Evolutionary conservation across 2,329 filamentous ascomycete species (phyloP).

Genomic region (Dothistroma pini): DNA sequence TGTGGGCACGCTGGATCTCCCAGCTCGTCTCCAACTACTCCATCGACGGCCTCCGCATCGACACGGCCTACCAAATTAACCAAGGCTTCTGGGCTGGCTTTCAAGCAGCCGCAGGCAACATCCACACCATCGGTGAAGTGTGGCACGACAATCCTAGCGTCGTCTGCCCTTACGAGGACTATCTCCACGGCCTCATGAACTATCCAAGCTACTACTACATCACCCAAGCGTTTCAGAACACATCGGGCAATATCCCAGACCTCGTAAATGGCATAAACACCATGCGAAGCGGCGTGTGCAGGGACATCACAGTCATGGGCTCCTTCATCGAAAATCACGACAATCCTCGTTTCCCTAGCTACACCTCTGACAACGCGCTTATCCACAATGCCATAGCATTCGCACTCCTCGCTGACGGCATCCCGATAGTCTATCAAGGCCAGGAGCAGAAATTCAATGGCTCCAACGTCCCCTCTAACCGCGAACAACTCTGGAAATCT

Average conservation of each 20-base stretch:
- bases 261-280: slow-evolving; percentile 34
- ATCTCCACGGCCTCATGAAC: slow-evolving; percentile 44
- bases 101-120: slow-evolving; percentile 26
- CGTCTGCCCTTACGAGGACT: slow-evolving; percentile 42
- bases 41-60: slow-evolving; percentile 53
- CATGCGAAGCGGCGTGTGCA: slow-evolving; percentile 30
- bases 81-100: slow-evolving; percentile 40
- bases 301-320: slow-evolving; percentile 37
- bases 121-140: slow-evolving; percentile 46
- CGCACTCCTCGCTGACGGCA: slow-evolving; percentile 56
- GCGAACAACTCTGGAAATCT: slow-evolving; percentile 38
- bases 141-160: slow-evolving; percentile 35
- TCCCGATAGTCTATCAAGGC: slow-evolving; percentile 62
- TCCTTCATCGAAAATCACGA: slow-evolving; percentile 40
- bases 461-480: slow-evolving; percentile 32
- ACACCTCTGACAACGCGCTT: slow-evolving; percentile 51
- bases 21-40: slow-evolving; percentile 57
- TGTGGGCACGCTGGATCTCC: slow-evolving; percentile 57
- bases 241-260: slow-evolving; percentile 34
- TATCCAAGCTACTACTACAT: slow-evolving; percentile 42
- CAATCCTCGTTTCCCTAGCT: slow-evolving; percentile 38
- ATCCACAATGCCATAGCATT: slow-evolving; percentile 60
- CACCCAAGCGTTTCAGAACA: slow-evolving; percentile 34
- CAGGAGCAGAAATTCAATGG: slow-evolving; percentile 56
- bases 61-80: slow-evolving; percentile 45